Base-by-base conservation (phyloP, 129 eudicot species). In the Pittosporum tobira region DNA sequence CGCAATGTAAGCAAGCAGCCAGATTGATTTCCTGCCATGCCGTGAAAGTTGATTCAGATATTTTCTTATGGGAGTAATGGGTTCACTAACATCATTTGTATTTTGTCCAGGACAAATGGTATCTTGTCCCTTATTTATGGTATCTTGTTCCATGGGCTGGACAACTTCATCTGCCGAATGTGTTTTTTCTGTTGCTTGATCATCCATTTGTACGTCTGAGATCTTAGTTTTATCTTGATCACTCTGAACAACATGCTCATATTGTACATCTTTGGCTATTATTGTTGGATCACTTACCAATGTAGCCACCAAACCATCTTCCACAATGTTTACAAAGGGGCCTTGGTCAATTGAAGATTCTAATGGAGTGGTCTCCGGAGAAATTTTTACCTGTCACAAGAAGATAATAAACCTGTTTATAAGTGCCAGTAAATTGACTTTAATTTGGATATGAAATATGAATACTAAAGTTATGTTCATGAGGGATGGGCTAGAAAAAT, bases 1-100 rank as follows among this genome's bases (percentile, higher is more conserved):
- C 9, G 81, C 80, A 49, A 79, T 44, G 68, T 78, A 79, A 16
- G 66, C 83, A 15, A 84, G 79, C 68, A 79, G 56, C 87, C 83
- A 84, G 15, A 71, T 42, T 23, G 84, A 67, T 28, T 58, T 84
- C 54, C 72, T 66, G 69, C 66, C 66, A n/a, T 64, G 72, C 18
- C 83, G 77, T 1, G 87, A 66, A 47, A 76, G 71, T 63, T 65
- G 72, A 47, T 71, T 27, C 30, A 76, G 19, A 46, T 69, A 55
- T 55, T 59, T 72, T 61, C 59, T 72, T 12, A 69, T 48, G 51
- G 71, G 72, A 29, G 6, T 61, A 19, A 57, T 54, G 8, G n/a
- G n/a, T n/a, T n/a, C n/a, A n/a, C n/a, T n/a, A n/a, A n/a, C n/a
- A n/a, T n/a, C n/a, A n/a, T n/a, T n/a, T n/a, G n/a, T n/a, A n/a